Percentiles rank a stretch among this genome's conserved stretches.
Evolutionary conservation across 1,284 basidiomycete species (phyloP).

Genomic region (Cryptococcus sp.): DNA sequence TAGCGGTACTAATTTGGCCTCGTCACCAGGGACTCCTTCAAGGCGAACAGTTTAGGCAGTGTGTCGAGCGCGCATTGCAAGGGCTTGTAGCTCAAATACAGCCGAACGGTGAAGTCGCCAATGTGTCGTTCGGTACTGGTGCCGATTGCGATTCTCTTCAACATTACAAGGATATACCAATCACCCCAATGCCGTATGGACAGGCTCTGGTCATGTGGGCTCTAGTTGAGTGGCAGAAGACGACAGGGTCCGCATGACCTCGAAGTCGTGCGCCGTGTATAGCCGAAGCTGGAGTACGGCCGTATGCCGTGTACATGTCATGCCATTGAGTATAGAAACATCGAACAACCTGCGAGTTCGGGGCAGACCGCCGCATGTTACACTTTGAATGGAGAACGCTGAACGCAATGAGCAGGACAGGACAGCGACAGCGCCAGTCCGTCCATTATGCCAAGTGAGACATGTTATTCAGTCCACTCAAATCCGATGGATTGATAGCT

Average conservation of each 20-base stretch:
- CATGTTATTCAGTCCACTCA: no score
- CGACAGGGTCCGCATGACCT: not conserved
- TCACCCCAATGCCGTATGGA: conserved; percentile 21
- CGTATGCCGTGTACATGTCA: no score
- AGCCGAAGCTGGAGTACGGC: no score
- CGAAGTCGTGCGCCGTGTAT: no score
- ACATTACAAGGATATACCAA: conserved; percentile 29
- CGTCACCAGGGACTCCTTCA: conserved; percentile 16
- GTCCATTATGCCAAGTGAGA: no score
- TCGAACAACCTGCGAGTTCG: no score
- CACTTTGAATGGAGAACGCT: no score
- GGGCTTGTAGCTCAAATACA: conserved; percentile 22
- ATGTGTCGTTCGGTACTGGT: conserved; percentile 28
- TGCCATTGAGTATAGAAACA: no score
- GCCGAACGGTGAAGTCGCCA: conserved; percentile 22
- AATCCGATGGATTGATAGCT: no score
- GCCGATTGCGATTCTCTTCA: conserved; percentile 15
- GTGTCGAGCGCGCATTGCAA: conserved; percentile 20
- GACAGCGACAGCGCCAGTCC: no score
- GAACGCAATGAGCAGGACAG: no score
- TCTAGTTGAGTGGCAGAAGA: conserved; percentile 21
- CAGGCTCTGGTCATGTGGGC: conserved; percentile 27
- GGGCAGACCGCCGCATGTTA: no score
- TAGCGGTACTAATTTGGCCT: not conserved
- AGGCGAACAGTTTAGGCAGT: conserved; percentile 11